Evolutionary conservation across 2,329 filamentous ascomycete genomes (phyloP).

Genomic region (Fusarium sp.): DNA sequence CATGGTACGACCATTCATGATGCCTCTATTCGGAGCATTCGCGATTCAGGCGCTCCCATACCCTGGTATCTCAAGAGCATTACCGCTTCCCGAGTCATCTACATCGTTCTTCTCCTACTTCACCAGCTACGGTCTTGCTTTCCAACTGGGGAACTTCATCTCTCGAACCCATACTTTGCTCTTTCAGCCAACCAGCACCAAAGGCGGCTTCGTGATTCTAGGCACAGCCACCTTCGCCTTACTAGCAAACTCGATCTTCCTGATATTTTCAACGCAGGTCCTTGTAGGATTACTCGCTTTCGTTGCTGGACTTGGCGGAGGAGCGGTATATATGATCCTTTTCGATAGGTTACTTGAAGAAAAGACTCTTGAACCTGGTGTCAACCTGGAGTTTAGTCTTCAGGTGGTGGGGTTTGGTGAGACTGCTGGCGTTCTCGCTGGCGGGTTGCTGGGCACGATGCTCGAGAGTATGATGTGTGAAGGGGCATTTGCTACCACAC

Average conservation of each 20-base stretch:
- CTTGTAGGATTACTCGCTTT: constrained; percentile 48
- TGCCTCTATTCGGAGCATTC: constrained; percentile 47
- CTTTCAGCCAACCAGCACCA: constrained; percentile 28
- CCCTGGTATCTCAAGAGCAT: constrained; percentile 50
- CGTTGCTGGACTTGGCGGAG: constrained; percentile 47
- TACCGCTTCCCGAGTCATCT: constrained; percentile 43
- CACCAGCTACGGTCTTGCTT: constrained; percentile 48
- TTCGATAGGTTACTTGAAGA: constrained; percentile 42
- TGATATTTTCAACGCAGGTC: constrained; percentile 40
- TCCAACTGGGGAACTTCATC: constrained; percentile 51
- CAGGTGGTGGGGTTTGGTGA: constrained; percentile 50
- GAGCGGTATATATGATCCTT: constrained; percentile 50
- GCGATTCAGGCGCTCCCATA: constrained; percentile 45
- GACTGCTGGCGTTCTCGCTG: constrained; percentile 47
- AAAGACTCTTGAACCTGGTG: constrained; percentile 23
- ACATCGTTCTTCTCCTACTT: constrained; percentile 49
- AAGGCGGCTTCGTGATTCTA: constrained; percentile 21
- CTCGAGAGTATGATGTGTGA: constrained; percentile 47
- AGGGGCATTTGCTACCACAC: constrained; percentile 10
- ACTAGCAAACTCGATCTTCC: constrained; percentile 42
- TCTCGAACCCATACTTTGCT: constrained; percentile 44
- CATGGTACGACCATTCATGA: constrained; percentile 46
- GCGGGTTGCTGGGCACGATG: constrained; percentile 45
- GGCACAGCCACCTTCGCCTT: constrained; percentile 19
- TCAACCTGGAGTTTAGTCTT: constrained; percentile 49